Evolutionary conservation across 164 flowering plant genomes (phyloP).

Genomic region (Macadamia tetraphylla): DNA sequence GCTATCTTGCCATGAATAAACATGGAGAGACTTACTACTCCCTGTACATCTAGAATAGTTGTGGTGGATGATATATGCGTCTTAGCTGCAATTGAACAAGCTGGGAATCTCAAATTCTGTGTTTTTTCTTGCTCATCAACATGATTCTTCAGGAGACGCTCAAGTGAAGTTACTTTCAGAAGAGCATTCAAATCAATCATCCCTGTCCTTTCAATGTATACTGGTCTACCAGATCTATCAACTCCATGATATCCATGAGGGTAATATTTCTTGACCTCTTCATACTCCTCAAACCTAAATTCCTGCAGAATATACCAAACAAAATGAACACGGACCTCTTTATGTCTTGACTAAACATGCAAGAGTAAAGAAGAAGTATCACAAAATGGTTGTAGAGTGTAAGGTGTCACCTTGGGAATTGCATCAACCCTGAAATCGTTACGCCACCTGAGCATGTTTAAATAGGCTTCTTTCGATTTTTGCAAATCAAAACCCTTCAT

Average conservation of each 20-base stretch:
- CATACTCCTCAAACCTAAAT: conserved; percentile 43
- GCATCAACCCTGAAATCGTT: too few species aligned
- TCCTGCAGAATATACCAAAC: conserved; percentile 32
- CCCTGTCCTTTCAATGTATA: conserved; percentile 68
- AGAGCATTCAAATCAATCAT: conserved; percentile 44
- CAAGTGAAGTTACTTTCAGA: conserved; percentile 41
- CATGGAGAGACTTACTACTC: conserved; percentile 39
- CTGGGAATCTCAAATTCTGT: conserved; percentile 46
- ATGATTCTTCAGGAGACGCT: conserved; percentile 55
- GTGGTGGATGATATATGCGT: conserved; percentile 57
- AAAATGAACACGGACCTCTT: too few species aligned
- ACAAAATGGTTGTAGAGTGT: too few species aligned
- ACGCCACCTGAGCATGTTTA: too few species aligned
- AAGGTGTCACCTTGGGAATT: too few species aligned
- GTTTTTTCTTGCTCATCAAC: conserved; percentile 68
- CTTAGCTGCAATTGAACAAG: conserved; percentile 65
- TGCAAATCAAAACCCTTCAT: too few species aligned
- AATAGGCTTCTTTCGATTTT: too few species aligned
- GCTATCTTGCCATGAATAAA: neutral
- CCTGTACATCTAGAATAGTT: conserved; percentile 60
- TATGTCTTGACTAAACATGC: too few species aligned
- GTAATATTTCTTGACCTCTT: conserved; percentile 53
- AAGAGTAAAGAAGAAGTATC: too few species aligned
- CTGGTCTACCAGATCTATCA: conserved; percentile 56
- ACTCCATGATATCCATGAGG: conserved; percentile 81